Evolutionary conservation across 73 alveolate species (phyloP).

Genomic region (Paramecium biaurelia): DNA sequence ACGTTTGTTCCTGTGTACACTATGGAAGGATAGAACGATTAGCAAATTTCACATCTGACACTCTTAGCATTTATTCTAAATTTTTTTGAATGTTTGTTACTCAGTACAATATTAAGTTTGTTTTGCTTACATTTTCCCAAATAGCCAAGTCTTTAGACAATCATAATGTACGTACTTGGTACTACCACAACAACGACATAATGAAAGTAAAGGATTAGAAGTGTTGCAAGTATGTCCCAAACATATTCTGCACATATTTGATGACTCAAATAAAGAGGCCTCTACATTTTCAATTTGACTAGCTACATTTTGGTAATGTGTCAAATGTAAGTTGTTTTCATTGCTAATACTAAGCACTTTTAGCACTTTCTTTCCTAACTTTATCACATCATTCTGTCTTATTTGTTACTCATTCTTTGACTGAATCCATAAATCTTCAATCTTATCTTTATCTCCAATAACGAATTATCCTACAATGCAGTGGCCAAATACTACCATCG

Average conservation of each 20-base stretch:
- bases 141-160: conserved; percentile 83
- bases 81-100: background rate
- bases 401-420: conserved; percentile 7
- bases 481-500: background rate
- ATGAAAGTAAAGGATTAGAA: conserved; percentile 84
- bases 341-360: conserved; percentile 25
- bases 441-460: background rate
- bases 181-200: conserved; percentile 92
- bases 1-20: background rate
- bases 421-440: conserved; percentile 19
- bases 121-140: conserved; percentile 66
- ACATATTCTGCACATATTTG: conserved; percentile 58
- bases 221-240: conserved; percentile 15
- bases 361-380: background rate
- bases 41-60: conserved; percentile 41
- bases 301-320: conserved; percentile 15
- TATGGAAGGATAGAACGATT: conserved; percentile 12
- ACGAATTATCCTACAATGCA: conserved; percentile 1
- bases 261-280: background rate
- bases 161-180: conserved; percentile 83
- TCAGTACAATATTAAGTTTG: conserved; percentile 27
- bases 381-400: conserved; percentile 25
- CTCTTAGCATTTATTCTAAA: conserved; percentile 35
- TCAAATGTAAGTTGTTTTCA: background rate
- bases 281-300: background rate